Evolutionary conservation across 106 monocot genomes (phyloP).

Genomic region (Acanthochlamys bracteata): DNA sequence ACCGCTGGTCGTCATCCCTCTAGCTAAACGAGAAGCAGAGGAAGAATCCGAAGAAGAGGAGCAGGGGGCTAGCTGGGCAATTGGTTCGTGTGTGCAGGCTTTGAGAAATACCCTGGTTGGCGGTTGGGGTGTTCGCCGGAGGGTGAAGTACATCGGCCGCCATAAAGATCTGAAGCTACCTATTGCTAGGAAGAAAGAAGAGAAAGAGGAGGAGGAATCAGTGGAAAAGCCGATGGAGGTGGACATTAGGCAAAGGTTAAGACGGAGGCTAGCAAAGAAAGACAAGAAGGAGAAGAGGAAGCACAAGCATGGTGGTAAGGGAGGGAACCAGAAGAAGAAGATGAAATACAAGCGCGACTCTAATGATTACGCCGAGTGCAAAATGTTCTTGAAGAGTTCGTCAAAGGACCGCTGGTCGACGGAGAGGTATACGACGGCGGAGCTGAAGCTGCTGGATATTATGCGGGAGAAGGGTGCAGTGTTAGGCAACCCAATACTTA

Average conservation of each 20-base stretch:
- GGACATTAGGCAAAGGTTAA: conserved; percentile 14
- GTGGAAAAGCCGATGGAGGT: background rate
- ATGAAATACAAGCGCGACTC: background rate
- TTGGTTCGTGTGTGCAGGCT: background rate
- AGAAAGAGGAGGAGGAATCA: conserved; percentile 1
- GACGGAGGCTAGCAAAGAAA: conserved; percentile 2
- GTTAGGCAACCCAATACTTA: conserved; percentile 50
- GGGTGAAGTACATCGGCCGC: background rate
- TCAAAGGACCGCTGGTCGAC: conserved; percentile 59
- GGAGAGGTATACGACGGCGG: conserved; percentile 65
- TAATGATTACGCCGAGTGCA: background rate
- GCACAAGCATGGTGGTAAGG: conserved; percentile 2
- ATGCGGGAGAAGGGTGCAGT: conserved; percentile 57
- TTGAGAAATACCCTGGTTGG: background rate
- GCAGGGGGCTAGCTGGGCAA: background rate
- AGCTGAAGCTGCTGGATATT: conserved; percentile 71
- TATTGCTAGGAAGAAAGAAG: background rate
- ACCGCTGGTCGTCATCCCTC: background rate
- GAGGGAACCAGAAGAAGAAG: conserved; percentile 9
- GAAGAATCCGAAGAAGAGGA: background rate
- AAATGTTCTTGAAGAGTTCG: background rate
- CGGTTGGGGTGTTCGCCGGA: background rate
- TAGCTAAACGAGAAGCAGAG: background rate
- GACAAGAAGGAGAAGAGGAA: conserved; percentile 25
- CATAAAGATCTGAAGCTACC: background rate